Evolutionary conservation across 495 filamentous ascomycete genomes (phyloP).

Genomic region (Tuber calosporum): DNA sequence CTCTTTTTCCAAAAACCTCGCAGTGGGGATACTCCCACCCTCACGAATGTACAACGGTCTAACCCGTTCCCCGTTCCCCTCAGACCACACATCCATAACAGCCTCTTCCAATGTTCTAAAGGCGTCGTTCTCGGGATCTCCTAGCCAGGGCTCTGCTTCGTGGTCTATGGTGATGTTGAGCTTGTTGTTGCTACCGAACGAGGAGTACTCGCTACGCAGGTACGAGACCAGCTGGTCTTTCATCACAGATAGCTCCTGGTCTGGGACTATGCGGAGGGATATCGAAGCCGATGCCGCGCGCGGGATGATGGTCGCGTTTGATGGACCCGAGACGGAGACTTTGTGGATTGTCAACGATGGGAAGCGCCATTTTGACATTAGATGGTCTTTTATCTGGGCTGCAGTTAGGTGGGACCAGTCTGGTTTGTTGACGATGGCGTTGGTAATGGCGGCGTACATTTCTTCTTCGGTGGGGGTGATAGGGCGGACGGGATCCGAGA

Average conservation of each 20-base stretch:
- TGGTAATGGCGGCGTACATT: constrained; percentile 76
- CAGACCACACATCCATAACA: constrained; percentile 72
- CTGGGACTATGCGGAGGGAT: constrained; percentile 86
- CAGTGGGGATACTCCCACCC: constrained; percentile 87
- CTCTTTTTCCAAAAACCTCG: constrained; percentile 89
- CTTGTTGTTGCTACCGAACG: constrained; percentile 68
- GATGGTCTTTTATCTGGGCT: constrained; percentile 41
- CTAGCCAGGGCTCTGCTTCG: constrained; percentile 92
- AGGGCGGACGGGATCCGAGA: constrained; percentile 74
- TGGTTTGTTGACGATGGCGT: constrained; percentile 59
- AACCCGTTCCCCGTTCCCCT: constrained; percentile 38
- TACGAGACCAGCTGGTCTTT: constrained; percentile 58
- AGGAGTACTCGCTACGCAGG: constrained; percentile 62
- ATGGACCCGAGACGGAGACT: constrained; percentile 76
- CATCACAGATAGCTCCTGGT: constrained; percentile 74
- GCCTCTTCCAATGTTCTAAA: constrained; percentile 84
- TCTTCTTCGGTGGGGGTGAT: constrained; percentile 67
- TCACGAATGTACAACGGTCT: constrained; percentile 87
- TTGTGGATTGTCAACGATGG: constrained; percentile 89
- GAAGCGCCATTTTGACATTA: constrained; percentile 94
- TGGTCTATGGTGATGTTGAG: constrained; percentile 80
- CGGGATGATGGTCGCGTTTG: constrained; percentile 78
- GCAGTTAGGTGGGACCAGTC: constrained; percentile 29
- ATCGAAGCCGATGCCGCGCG: constrained; percentile 75
- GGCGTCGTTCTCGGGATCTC: constrained; percentile 81